These are phyloP conservation scores for Trichoderma sp. DNA, from an alignment of 2,329 filamentous ascomycete genomes.

Conservation along the genomic window DNA sequence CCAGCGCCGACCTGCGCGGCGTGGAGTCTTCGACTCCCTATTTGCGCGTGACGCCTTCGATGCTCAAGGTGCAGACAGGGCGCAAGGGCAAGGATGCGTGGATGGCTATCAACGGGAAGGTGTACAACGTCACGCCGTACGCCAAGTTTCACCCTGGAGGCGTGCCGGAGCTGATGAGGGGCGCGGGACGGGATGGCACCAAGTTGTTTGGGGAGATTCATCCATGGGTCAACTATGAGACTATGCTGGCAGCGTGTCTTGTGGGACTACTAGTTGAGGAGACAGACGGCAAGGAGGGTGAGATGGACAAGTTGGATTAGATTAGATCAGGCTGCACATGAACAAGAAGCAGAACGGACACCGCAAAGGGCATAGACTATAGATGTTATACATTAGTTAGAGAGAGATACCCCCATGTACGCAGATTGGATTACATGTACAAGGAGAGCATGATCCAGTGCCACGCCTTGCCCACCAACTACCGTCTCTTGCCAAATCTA, in stretches of 20 bases:
- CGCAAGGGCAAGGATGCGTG: constrained; percentile 83
- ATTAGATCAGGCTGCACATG: not conserved
- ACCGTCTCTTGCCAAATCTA: constrained; percentile 52
- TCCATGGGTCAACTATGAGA: constrained; percentile 71
- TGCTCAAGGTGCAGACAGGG: constrained; percentile 76
- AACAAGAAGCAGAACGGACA: not conserved
- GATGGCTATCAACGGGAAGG: constrained; percentile 83
- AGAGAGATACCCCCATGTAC: constrained; percentile 20
- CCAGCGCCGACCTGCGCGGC: constrained; percentile 65
- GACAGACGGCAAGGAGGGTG: constrained; percentile 35
- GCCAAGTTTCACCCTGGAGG: constrained; percentile 88
- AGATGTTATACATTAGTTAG: constrained; percentile 8
- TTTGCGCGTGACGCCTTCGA: constrained; percentile 76
- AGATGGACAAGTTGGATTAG: constrained; percentile 63
- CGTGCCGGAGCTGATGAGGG: constrained; percentile 66
- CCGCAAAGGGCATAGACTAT: not conserved
- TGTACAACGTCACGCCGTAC: constrained; percentile 94
- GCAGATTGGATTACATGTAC: not conserved
- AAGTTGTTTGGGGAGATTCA: constrained; percentile 65
- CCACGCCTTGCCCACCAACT: not conserved
- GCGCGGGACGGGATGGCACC: constrained; percentile 60
- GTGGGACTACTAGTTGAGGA: constrained; percentile 63
- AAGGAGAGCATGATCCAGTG: not conserved
- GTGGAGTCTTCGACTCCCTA: constrained; percentile 50
- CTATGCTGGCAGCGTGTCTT: constrained; percentile 62